phyloP scores from a whole-genome alignment of 495 filamentous ascomycete species.

The Xylaria castorea region DNA sequence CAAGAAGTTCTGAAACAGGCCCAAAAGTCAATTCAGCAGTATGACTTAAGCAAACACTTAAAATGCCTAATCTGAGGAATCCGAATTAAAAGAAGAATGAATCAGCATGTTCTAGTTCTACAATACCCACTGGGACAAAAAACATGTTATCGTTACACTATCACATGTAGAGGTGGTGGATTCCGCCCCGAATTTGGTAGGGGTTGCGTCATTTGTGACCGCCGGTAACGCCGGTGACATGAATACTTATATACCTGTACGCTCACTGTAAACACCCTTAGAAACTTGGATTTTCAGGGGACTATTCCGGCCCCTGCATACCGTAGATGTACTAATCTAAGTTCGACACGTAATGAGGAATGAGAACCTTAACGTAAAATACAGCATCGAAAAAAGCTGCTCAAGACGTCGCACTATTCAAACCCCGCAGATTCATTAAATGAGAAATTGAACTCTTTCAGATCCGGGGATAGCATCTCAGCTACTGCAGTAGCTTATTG shows the following conservation, averaged over 20 bases:
- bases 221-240: background rate
- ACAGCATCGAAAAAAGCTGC: background rate
- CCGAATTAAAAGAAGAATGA: background rate
- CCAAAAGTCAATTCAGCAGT: too few relatives aligned
- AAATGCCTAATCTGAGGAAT: background rate
- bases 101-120: background rate
- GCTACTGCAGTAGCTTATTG: background rate
- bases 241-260: background rate
- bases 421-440: background rate
- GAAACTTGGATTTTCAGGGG: background rate
- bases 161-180: background rate
- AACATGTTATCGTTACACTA: background rate
- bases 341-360: constrained; percentile 16
- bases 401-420: background rate
- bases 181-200: too few relatives aligned
- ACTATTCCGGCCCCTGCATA: background rate
- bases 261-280: background rate
- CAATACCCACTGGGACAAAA: background rate
- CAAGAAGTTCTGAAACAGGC: background rate
- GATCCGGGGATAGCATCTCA: constrained; percentile 1
- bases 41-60: background rate
- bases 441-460: background rate
- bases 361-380: constrained; percentile 5
- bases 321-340: background rate
- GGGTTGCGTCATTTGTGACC: background rate